Percentiles rank a stretch among this genome's conserved stretches.
Conservation (phyloP, 2,329 filamentous ascomycete genomes). For the Paraphaeosphaeria minitans region DNA sequence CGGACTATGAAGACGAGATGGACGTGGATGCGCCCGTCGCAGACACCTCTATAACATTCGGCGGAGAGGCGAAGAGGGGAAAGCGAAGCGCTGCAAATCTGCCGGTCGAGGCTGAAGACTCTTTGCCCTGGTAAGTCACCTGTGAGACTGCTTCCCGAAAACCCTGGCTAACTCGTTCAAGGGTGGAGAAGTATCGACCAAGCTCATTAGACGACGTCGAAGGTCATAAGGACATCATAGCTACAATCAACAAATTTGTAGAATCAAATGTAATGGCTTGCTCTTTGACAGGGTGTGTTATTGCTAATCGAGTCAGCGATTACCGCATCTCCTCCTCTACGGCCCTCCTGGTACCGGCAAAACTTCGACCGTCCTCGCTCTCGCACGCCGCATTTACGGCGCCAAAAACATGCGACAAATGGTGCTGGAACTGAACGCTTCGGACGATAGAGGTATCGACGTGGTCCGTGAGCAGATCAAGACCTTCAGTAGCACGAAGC, state of each 20-base stretch:
- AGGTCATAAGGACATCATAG: slow-evolving; percentile 94
- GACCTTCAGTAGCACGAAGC: slow-evolving; percentile 96
- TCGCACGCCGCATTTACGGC: slow-evolving; percentile 92
- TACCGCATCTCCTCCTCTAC: slow-evolving; percentile 95
- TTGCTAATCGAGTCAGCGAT: slow-evolving; percentile 56
- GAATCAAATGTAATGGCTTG: slow-evolving; percentile 72
- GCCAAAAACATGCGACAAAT: slow-evolving; percentile 93
- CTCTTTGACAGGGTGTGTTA: not conserved
- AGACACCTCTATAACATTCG: slow-evolving; percentile 67
- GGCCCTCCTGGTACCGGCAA: slow-evolving; percentile 96
- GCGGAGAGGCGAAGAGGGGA: slow-evolving; percentile 78
- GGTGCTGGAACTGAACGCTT: slow-evolving; percentile 97
- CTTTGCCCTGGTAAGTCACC: slow-evolving; percentile 76
- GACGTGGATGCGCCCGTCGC: slow-evolving; percentile 65
- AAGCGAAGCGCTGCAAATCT: slow-evolving; percentile 92
- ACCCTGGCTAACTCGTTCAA: slow-evolving; percentile 41
- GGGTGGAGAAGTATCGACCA: slow-evolving; percentile 97
- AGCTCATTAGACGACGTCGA: slow-evolving; percentile 89
- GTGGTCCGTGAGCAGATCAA: slow-evolving; percentile 97
- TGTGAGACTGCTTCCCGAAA: rapidly evolving
- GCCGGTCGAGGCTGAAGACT: slow-evolving; percentile 91
- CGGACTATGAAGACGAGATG: slow-evolving; percentile 68
- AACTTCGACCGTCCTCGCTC: slow-evolving; percentile 92
- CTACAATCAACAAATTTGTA: slow-evolving; percentile 97
- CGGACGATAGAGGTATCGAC: slow-evolving; percentile 95